A percentile compares a stretch with the other conserved stretches of the same genome.
Evolutionary conservation across 2,329 filamentous ascomycete species (phyloP).

Genomic region (Diaporthe sp.): DNA sequence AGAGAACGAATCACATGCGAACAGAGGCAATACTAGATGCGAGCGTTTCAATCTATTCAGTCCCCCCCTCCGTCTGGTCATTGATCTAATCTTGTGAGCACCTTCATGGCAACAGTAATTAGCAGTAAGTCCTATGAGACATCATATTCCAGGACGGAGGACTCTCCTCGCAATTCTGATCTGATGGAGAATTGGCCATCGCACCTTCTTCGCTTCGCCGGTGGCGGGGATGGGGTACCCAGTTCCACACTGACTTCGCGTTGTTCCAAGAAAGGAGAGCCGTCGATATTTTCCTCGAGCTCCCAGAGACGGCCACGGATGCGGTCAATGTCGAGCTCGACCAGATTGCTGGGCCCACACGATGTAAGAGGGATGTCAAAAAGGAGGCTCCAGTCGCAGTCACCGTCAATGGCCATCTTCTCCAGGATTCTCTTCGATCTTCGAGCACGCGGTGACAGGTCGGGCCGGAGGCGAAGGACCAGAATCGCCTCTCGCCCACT

Average conservation of each 20-base stretch:
- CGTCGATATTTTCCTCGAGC: background rate
- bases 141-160: background rate
- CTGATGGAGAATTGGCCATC: background rate
- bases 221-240: background rate
- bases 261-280: background rate
- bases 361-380: background rate
- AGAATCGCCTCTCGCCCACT: background rate
- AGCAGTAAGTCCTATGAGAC: background rate
- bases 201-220: background rate
- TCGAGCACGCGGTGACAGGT: background rate
- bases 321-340: conserved; percentile 20
- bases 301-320: background rate
- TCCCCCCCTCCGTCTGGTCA: background rate
- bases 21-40: background rate
- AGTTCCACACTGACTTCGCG: background rate
- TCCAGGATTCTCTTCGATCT: background rate
- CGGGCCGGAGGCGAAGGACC: background rate
- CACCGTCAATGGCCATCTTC: background rate
- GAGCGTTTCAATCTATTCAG: too few species aligned
- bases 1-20: background rate
- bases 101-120: background rate
- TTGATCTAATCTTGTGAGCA: background rate
- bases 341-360: conserved; percentile 5
- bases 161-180: background rate
- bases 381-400: background rate